These are phyloP conservation scores for Daldinia caldariorum DNA, from an alignment of 495 filamentous ascomycete species.

Conservation along the genomic window DNA sequence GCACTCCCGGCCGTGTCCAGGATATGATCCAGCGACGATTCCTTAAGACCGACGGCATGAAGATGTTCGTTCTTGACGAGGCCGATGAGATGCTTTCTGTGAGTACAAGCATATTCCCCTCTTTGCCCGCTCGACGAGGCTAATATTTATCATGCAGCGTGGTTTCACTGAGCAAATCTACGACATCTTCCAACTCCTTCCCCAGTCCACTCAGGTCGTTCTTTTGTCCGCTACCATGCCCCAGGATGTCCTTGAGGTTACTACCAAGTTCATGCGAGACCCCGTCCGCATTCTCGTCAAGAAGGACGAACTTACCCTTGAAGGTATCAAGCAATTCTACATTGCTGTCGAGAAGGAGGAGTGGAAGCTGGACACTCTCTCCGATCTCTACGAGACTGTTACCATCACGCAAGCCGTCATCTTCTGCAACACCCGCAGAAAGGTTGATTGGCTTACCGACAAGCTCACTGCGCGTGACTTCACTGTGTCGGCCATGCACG, in stretches of 20 bases:
- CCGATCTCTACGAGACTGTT: conserved; percentile 97
- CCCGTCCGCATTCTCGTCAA: conserved; percentile 99
- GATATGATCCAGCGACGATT: conserved; percentile 99
- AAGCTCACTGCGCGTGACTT: conserved; percentile 98
- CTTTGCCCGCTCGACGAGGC: conserved; percentile 16
- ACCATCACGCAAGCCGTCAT: conserved; percentile 99
- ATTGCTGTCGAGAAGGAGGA: conserved; percentile 99
- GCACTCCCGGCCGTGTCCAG: conserved; percentile 95
- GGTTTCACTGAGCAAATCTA: conserved; percentile 99
- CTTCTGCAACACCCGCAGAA: conserved; percentile 99
- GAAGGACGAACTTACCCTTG: conserved; percentile 98
- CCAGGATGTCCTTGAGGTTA: conserved; percentile 98
- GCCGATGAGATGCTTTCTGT: conserved; percentile 98
- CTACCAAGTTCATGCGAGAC: conserved; percentile 99
- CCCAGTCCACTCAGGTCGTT: conserved; percentile 96
- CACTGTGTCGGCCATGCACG: conserved; percentile 99
- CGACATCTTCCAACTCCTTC: conserved; percentile 98
- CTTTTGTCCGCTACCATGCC: conserved; percentile 97
- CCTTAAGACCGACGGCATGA: conserved; percentile 93
- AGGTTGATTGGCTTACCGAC: conserved; percentile 99
- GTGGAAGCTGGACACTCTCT: conserved; percentile 99
- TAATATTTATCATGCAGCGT: conserved; percentile 63
- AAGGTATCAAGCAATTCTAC: conserved; percentile 99
- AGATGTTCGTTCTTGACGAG: conserved; percentile 99
- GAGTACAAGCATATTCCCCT: conserved; percentile 46